Percentiles rank a stretch among this genome's conserved stretches.
Conservation (phyloP, 768 basidiomycete species). For the Amylocystis lapponica region DNA sequence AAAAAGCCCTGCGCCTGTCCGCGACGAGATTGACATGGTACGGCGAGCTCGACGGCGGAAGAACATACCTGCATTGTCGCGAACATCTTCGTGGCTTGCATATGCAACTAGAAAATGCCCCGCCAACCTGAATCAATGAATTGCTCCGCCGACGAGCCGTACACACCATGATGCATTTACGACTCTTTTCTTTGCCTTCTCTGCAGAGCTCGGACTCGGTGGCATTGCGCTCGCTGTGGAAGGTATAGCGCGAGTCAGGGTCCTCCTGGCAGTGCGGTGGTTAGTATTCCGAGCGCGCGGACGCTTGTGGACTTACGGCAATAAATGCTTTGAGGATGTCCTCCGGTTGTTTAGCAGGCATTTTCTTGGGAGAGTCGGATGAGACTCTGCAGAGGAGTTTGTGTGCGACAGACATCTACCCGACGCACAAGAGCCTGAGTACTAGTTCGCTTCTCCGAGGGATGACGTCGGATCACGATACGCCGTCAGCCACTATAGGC, state of each 20-base stretch:
- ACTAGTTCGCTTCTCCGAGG: too few species aligned
- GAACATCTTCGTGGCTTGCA: slow-evolving; percentile 59
- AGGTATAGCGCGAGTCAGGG: slow-evolving; percentile 49
- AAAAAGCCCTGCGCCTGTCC: slow-evolving; percentile 59
- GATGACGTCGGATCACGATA: too few species aligned
- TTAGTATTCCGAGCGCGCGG: slow-evolving; percentile 1
- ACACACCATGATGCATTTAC: slow-evolving; percentile 55
- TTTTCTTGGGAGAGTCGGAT: slow-evolving; percentile 3
- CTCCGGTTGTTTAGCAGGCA: slow-evolving; percentile 7
- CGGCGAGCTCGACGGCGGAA: neutral
- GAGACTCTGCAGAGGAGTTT: slow-evolving; percentile 17
- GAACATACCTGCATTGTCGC: slow-evolving; percentile 62
- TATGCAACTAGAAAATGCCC: slow-evolving; percentile 40
- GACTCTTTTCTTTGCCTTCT: slow-evolving; percentile 31
- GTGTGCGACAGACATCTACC: slow-evolving; percentile 19
- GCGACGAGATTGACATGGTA: neutral
- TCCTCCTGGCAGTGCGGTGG: slow-evolving; percentile 31
- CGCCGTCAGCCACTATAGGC: too few species aligned
- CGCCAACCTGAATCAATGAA: neutral
- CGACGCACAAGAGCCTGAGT: too few species aligned
- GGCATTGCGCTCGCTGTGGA: slow-evolving; percentile 56
- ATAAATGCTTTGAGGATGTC: slow-evolving; percentile 27
- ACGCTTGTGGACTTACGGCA: slow-evolving; percentile 13
- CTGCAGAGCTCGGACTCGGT: slow-evolving; percentile 56
- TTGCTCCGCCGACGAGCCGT: neutral